Base-by-base conservation (phyloP, 1,284 basidiomycete species). In the Ganoderma boninense region DNA sequence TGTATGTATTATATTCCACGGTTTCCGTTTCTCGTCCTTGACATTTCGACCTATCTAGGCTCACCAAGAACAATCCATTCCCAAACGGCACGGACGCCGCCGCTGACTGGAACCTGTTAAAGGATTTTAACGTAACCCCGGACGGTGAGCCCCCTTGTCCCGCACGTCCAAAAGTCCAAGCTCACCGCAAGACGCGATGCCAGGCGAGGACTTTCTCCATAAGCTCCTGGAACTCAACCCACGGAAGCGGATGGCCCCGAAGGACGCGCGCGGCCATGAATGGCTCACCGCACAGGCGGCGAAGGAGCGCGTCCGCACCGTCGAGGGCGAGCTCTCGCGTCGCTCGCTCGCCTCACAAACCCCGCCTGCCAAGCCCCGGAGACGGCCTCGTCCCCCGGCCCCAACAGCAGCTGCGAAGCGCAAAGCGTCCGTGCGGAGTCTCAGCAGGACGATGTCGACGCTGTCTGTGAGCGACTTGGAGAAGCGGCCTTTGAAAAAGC, bases 251-350 rank as follows among this genome's bases (percentile, higher is more conserved):
- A 87, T 93, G 84, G 86, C 87, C 4, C 84, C 92, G 67, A 77
- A 80, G 1, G 82, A 87, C 5, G 92, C 92, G 0, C 84, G 90
- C 4, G 44, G 80, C 0, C 92, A 95, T 73, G 84, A 86, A 0
- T 95, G 94, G 94, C 83, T 97, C 35, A 18, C 20, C n/a, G 20
- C 40, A 11, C 59, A 42, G 11, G 59, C 13, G 13, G 35, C n/a
- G n/a, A 61, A 42, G 35, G n/a, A 61, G 38, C 20, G 23, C 23
- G 40, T 42, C n/a, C 59, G 38, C 2, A 38, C 7, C 20, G 13
- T 40, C 32, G 59, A 61, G 40, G n/a, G 40, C 38, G 40, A 61
- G 40, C 59, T 43, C 59, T 61, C 59, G 23, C 59, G 40, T 20
- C 35, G 40, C 14, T 59, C 57, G 32, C 18, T 8, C 18, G 57